A percentile compares a stretch with the other conserved stretches of the same genome.
phyloP scores from a whole-genome alignment of 768 basidiomycete genomes.

The Chalciporus piperatus region DNA sequence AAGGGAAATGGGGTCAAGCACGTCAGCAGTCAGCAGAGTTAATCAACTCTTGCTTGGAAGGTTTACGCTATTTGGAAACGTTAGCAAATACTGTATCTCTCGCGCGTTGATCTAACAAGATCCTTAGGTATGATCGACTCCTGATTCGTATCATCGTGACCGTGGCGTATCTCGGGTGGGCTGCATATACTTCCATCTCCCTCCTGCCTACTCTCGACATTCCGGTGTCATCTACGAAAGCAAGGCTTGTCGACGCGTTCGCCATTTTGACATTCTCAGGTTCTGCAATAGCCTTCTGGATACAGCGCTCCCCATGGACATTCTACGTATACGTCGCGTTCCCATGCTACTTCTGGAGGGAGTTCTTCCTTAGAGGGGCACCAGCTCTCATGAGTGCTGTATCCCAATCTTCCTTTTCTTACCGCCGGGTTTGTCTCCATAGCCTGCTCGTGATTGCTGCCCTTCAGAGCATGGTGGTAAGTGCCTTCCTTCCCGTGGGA shows the following conservation, averaged over 20 bases:
- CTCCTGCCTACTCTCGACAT: conserved; percentile 46
- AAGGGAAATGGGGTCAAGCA: conserved; percentile 45
- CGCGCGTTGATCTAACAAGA: conserved; percentile 6
- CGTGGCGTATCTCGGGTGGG: conserved; percentile 76
- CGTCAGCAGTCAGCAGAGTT: conserved; percentile 49
- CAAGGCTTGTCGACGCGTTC: conserved; percentile 15
- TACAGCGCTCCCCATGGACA: conserved; percentile 67
- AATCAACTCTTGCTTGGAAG: conserved; percentile 52
- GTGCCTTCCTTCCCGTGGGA: conserved; percentile 25
- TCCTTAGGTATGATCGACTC: conserved; percentile 62
- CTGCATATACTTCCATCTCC: conserved; percentile 58
- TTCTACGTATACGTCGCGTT: conserved; percentile 77
- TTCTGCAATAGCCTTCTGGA: conserved; percentile 50
- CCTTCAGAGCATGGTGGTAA: conserved; percentile 71
- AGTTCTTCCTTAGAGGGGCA: conserved; percentile 36
- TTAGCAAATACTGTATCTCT: conserved; percentile 13
- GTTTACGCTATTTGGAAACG: conserved; percentile 78
- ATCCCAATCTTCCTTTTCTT: conserved; percentile 23
- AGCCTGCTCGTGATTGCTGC: conserved; percentile 37
- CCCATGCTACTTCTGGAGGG: conserved; percentile 76
- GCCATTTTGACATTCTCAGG: conserved; percentile 29
- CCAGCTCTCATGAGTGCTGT: conserved; percentile 13
- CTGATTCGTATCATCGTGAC: conserved; percentile 69
- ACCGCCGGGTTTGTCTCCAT: conserved; percentile 22
- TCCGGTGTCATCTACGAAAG: not conserved